These are phyloP conservation scores for Beauveria brongniartii DNA, from an alignment of 2,329 filamentous ascomycete genomes.

Conservation along the genomic window DNA sequence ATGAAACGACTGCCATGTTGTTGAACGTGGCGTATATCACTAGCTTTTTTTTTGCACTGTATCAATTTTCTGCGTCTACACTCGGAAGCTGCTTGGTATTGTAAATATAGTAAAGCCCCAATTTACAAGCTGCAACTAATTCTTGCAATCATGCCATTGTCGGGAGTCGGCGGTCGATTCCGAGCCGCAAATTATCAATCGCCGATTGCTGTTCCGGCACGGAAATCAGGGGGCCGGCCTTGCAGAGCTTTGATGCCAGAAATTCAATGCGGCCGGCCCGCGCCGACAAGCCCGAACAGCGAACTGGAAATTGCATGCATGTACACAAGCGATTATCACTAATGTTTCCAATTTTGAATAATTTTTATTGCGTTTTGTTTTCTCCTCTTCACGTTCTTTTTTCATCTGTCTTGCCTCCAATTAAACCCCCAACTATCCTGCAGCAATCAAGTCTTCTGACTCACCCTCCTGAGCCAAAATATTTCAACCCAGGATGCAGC, in stretches of 20 bases:
- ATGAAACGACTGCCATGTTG: background rate
- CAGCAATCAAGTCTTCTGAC: no score
- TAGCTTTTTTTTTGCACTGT: background rate
- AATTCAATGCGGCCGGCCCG: background rate
- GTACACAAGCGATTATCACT: no score
- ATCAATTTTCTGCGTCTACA: background rate
- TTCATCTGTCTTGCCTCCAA: no score
- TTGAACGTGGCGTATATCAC: background rate
- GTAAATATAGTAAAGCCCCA: background rate
- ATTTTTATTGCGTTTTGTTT: no score
- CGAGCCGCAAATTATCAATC: background rate
- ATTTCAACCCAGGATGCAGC: background rate
- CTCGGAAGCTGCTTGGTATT: background rate
- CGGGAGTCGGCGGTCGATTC: background rate
- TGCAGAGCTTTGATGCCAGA: background rate
- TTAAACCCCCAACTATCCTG: no score
- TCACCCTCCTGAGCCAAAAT: no score
- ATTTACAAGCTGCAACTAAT: background rate
- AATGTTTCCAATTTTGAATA: no score
- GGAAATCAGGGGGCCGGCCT: background rate
- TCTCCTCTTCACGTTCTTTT: no score
- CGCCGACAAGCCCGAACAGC: background rate
- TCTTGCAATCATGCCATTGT: background rate
- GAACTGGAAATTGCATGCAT: no score
- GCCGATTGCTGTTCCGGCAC: background rate